Evolutionary conservation across 768 basidiomycete species (phyloP).

Genomic region (Xerocomus brunneocitrinus): DNA sequence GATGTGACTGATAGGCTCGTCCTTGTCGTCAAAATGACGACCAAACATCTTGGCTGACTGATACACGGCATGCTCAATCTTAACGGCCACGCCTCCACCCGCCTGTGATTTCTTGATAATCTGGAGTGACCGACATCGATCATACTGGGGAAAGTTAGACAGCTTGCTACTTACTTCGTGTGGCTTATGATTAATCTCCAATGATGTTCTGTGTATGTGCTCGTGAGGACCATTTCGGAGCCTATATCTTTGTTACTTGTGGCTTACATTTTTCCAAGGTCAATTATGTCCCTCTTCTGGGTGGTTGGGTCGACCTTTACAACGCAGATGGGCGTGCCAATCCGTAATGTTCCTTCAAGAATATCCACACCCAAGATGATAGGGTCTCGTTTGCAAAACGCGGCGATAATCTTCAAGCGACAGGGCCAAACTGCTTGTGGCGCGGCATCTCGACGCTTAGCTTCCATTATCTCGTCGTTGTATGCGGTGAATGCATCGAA

Average conservation of each 20-base stretch:
- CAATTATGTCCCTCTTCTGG: constrained; percentile 85
- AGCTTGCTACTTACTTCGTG: constrained; percentile 52
- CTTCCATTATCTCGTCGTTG: constrained; percentile 86
- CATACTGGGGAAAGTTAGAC: not conserved
- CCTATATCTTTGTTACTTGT: not conserved
- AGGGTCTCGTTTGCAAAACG: constrained; percentile 94
- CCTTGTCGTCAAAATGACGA: constrained; percentile 93
- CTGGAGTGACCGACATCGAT: constrained; percentile 35
- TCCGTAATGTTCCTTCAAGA: constrained; percentile 82
- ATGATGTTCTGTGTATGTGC: constrained; percentile 61
- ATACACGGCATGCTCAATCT: constrained; percentile 97
- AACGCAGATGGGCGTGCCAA: constrained; percentile 94
- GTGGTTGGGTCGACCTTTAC: constrained; percentile 87
- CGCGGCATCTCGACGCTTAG: constrained; percentile 87
- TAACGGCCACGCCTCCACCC: constrained; percentile 96
- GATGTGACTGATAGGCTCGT: constrained; percentile 88
- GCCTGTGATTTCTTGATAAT: constrained; percentile 90
- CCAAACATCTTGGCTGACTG: constrained; percentile 95
- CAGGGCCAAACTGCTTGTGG: constrained; percentile 97
- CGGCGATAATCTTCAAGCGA: constrained; percentile 86
- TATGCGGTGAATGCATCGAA: constrained; percentile 96
- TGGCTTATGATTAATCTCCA: constrained; percentile 96
- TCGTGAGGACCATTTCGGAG: constrained; percentile 4
- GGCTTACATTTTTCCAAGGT: constrained; percentile 90
- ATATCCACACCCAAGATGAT: constrained; percentile 97